Evolutionary conservation across 805 yeast genomes (phyloP), one percentile per base, ranked within the genome.

Genomic region (Hanseniaspora nectarophila): DNA sequence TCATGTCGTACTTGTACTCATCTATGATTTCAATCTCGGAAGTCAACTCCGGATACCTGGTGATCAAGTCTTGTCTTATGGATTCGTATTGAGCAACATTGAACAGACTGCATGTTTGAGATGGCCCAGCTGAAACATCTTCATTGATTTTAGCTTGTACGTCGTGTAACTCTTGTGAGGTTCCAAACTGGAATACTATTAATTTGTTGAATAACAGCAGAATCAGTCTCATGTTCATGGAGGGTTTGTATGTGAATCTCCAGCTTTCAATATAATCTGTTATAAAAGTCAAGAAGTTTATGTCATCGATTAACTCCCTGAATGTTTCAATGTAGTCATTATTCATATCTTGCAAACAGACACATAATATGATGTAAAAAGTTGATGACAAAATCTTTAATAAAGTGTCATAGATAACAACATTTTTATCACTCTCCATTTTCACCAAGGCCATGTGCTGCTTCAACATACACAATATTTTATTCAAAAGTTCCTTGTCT

Each of bases 21-120:
- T 70, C 66, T 0, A 81, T 80, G 13, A 83, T 77, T 5, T 26
- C 38, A 13, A 45, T 44, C 21, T 40, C 37, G 7, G 43, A 42
- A n/a, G 69, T 61, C 56, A 71, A 81, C 4, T 85, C 68, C 0
- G 98, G 97, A 61, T 80, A 90, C 55, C 95, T 74, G 10, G 86
- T 75, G 4, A 72, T 64, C 2, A 89, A 63, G 55, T 86, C 94
- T 49, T 84, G 85, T 55, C 87, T 72, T 61, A 85, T 88, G 6
- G 84, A 78, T 60, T 79, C 81, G 61, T 85, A 90, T 57, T 89
- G 95, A n/a, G 85, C 65, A 0, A 61, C 54, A 1, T 62, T 70
- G 60, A 73, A 75, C 42, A 68, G 69, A 29, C 67, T 59, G 29
- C 69, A 37, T 7, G 15, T 37, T 37, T 37, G 15, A 13, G 26